A percentile compares a stretch with the other conserved stretches of the same genome.
phyloP scores from a whole-genome alignment of 768 basidiomycete genomes.

The Crassisporium funariophilum region DNA sequence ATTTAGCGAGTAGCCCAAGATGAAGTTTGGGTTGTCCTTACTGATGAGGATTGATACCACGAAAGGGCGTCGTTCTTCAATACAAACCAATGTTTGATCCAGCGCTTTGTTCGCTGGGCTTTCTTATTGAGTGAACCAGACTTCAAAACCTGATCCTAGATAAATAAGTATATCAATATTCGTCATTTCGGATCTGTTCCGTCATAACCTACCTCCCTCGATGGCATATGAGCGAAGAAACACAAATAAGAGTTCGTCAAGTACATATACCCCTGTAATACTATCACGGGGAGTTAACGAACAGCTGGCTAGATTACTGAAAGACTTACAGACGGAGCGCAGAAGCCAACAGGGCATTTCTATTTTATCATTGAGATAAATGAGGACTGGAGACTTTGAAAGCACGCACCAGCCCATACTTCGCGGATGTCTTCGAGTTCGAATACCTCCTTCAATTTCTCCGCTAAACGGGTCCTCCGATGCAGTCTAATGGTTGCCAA shows the following conservation, averaged over 20 bases:
- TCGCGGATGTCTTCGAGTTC: slow-evolving; percentile 79
- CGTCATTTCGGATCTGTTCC: background rate
- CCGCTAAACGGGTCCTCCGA: slow-evolving; percentile 73
- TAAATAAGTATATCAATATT: slow-evolving; percentile 8
- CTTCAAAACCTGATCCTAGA: slow-evolving; percentile 88
- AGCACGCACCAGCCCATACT: slow-evolving; percentile 73
- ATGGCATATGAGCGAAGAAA: slow-evolving; percentile 95
- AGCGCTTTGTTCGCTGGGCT: slow-evolving; percentile 85
- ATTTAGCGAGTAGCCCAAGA: background rate
- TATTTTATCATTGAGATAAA: slow-evolving; percentile 32
- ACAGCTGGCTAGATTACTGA: background rate
- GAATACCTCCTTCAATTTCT: slow-evolving; percentile 89
- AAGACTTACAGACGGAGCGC: slow-evolving; percentile 79
- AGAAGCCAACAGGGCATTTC: slow-evolving; percentile 96
- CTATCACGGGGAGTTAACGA: slow-evolving; percentile 43
- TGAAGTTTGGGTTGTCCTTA: slow-evolving; percentile 34
- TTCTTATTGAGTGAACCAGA: slow-evolving; percentile 90
- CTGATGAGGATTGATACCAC: slow-evolving; percentile 95
- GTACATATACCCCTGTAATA: slow-evolving; percentile 98
- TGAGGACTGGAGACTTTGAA: slow-evolving; percentile 8
- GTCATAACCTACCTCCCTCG: slow-evolving; percentile 66
- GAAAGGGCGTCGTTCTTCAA: slow-evolving; percentile 94
- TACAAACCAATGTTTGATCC: slow-evolving; percentile 96
- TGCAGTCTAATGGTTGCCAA: slow-evolving; percentile 73
- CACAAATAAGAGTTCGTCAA: slow-evolving; percentile 91